Percentiles rank a stretch among this genome's conserved stretches.
These are phyloP conservation scores for Pythium sukuiense DNA, from an alignment of 352 stramenopile species.

Conservation along the genomic window DNA sequence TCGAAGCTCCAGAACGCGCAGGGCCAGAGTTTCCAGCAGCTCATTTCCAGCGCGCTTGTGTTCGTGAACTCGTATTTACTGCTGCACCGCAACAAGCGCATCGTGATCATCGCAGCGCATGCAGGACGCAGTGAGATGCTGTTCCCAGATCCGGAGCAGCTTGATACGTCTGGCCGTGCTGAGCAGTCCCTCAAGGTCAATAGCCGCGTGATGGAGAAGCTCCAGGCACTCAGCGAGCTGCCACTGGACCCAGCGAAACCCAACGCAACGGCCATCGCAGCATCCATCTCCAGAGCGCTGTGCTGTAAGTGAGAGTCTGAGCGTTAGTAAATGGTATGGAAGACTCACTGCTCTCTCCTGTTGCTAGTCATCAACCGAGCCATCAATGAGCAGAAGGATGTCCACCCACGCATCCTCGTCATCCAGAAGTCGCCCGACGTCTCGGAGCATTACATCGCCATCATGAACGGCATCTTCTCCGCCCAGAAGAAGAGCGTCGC, in stretches of 20 bases:
- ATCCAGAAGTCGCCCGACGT: slow-evolving; percentile 84
- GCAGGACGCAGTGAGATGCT: slow-evolving; percentile 71
- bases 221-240: slow-evolving; percentile 56
- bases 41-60: slow-evolving; percentile 76
- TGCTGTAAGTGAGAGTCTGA: slow-evolving; percentile 57
- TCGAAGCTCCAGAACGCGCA: slow-evolving; percentile 32
- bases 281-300: slow-evolving; percentile 71
- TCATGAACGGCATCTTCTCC: slow-evolving; percentile 91
- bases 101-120: slow-evolving; percentile 82
- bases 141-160: slow-evolving; percentile 68
- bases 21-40: slow-evolving; percentile 51
- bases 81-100: slow-evolving; percentile 83
- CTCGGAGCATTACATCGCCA: slow-evolving; percentile 87
- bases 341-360: neutral
- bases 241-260: slow-evolving; percentile 50
- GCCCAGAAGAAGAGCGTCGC: slow-evolving; percentile 85
- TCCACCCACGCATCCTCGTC: slow-evolving; percentile 80
- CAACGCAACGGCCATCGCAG: slow-evolving; percentile 70
- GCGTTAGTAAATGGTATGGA: neutral
- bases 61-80: slow-evolving; percentile 88
- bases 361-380: slow-evolving; percentile 85
- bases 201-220: slow-evolving; percentile 64
- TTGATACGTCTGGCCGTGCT: slow-evolving; percentile 59
- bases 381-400: slow-evolving; percentile 72
- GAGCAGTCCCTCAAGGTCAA: slow-evolving; percentile 79